A percentile compares a stretch with the other conserved stretches of the same genome.
Conservation (phyloP, 2,329 filamentous ascomycete species). For the Alternaria arborescens region DNA sequence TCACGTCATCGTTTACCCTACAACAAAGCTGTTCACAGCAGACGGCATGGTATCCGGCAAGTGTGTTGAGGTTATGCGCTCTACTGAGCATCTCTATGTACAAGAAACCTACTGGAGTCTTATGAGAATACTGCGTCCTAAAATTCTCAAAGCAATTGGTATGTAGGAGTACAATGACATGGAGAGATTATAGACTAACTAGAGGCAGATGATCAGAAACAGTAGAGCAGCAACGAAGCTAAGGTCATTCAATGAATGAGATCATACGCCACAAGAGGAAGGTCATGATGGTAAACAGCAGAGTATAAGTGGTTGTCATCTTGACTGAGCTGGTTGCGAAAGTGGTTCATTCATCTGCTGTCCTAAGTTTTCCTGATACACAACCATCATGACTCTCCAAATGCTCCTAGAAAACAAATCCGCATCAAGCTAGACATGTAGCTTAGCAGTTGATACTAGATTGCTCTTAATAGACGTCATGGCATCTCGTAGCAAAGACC, state of each 20-base stretch:
- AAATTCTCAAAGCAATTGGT: background rate
- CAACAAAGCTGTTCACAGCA: background rate
- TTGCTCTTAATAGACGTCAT: no score
- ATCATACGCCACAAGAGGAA: background rate
- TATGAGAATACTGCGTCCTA: no score
- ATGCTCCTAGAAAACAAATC: no score
- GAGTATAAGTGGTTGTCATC: background rate
- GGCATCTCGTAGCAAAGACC: no score
- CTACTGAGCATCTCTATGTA: rapidly evolving
- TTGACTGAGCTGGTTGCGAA: background rate
- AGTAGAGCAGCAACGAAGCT: no score
- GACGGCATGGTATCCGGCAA: background rate
- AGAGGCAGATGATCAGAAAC: no score
- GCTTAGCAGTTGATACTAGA: no score
- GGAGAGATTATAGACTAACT: no score
- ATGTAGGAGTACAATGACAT: background rate
- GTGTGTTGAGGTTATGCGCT: background rate
- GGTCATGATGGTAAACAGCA: background rate
- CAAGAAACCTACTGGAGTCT: no score
- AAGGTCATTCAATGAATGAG: no score
- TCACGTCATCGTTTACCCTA: background rate
- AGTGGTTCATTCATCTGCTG: background rate
- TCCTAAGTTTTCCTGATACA: background rate
- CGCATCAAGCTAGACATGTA: no score
- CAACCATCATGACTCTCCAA: no score